phyloP scores from a whole-genome alignment of 176 grass and related monocot species.

The Bothriochloa decipiens region DNA sequence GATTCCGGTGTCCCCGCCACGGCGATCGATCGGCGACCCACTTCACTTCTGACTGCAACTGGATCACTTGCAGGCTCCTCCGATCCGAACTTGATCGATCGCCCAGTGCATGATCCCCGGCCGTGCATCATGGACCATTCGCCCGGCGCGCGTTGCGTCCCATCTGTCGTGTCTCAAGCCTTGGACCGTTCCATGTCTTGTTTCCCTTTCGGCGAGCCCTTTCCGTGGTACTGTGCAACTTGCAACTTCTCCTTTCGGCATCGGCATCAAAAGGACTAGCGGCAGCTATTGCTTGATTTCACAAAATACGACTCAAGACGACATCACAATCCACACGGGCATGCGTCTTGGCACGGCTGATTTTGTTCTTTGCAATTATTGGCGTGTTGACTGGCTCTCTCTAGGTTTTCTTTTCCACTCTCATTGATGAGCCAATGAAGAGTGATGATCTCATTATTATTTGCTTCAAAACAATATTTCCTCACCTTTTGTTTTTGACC shows the following conservation, averaged over 20 bases:
- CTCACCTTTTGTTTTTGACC: background rate
- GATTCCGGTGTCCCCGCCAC: too few species aligned
- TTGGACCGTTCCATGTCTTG: too few species aligned
- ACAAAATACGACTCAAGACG: background rate
- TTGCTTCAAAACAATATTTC: background rate
- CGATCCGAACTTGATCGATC: background rate
- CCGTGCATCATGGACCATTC: too few species aligned
- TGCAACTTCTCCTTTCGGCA: too few species aligned
- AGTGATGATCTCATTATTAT: background rate
- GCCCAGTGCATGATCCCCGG: too few species aligned
- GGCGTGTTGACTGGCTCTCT: background rate
- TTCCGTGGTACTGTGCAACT: too few species aligned
- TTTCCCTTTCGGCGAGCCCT: too few species aligned
- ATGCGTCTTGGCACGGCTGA: too few species aligned
- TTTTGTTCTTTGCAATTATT: background rate
- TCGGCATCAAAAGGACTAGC: background rate
- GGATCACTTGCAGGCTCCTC: background rate
- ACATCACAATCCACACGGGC: background rate
- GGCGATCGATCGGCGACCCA: too few species aligned
- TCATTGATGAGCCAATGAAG: slow-evolving; percentile 4
- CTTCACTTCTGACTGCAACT: background rate
- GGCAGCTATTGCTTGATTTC: background rate
- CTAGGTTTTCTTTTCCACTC: background rate
- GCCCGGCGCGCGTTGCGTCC: too few species aligned
- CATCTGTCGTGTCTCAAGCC: too few species aligned